Evolutionary conservation across 164 flowering plant genomes (phyloP).

Genomic region (Akebia trifoliata): DNA sequence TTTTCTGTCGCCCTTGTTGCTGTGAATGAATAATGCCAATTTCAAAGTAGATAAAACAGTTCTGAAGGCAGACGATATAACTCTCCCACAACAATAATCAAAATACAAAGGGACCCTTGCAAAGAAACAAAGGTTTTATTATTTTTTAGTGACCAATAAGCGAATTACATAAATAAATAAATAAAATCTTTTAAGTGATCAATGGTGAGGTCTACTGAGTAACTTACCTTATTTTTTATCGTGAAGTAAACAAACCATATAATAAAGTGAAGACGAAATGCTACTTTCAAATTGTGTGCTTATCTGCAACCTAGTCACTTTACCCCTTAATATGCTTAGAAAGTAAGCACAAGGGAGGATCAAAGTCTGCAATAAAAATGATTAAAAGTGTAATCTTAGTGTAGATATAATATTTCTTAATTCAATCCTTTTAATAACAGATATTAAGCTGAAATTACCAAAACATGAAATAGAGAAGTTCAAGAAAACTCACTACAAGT

Average conservation of each 20-base stretch:
- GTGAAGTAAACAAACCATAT: no score
- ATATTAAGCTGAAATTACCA: not conserved
- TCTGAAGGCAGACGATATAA: constrained; percentile 55
- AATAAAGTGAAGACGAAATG: no score
- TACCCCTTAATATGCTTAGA: constrained; percentile 71
- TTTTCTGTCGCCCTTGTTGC: no score
- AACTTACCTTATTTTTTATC: no score
- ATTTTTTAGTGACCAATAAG: no score
- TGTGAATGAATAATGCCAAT: no score
- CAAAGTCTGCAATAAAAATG: constrained; percentile 49
- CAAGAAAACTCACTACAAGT: constrained; percentile 81
- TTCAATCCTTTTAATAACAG: no score
- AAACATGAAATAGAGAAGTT: not conserved
- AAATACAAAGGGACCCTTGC: constrained; percentile 53
- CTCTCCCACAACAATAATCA: constrained; percentile 62
- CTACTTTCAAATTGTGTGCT: no score
- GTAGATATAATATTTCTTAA: no score
- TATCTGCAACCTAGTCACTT: constrained; percentile 48
- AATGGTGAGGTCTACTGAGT: no score
- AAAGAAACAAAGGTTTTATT: constrained; percentile 1
- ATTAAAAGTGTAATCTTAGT: no score
- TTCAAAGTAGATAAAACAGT: constrained; percentile 59
- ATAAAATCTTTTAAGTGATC: no score
- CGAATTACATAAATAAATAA: not conserved
- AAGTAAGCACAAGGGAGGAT: constrained; percentile 88